phyloP scores from a whole-genome alignment of 2,329 filamentous ascomycete genomes.

The Monosporascus sp. region DNA sequence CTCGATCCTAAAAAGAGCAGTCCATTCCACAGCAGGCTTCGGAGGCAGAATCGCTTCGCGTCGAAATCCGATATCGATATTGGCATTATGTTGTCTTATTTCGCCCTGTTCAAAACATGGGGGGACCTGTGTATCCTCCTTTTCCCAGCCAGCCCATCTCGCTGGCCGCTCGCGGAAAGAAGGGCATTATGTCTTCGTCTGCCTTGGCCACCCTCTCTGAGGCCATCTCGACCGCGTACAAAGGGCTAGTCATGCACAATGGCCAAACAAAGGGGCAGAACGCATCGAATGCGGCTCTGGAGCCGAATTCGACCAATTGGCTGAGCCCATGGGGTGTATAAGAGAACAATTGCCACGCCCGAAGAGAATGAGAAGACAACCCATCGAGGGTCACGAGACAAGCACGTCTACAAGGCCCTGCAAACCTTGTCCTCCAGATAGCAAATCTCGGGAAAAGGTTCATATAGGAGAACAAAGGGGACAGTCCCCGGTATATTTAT shows the following conservation, averaged over 20 bases:
- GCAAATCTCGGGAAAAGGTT: not conserved
- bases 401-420: not conserved
- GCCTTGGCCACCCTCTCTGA: not conserved
- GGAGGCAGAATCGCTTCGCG: slow-evolving; percentile 14
- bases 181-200: not conserved
- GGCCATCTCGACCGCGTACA: slow-evolving; percentile 11
- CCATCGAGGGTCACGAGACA: slow-evolving; percentile 3
- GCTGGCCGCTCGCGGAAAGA: not conserved
- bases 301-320: slow-evolving; percentile 15
- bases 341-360: slow-evolving; percentile 5
- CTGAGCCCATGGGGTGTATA: slow-evolving; percentile 12
- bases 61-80: slow-evolving; percentile 10
- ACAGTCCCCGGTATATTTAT: not conserved
- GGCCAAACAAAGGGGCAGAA: slow-evolving; percentile 18
- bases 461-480: not conserved
- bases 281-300: slow-evolving; percentile 19
- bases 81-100: slow-evolving; percentile 14
- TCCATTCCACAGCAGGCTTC: slow-evolving; percentile 13
- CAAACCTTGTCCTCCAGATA: not conserved
- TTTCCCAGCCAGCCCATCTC: not conserved
- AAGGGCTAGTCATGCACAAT: slow-evolving; percentile 15
- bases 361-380: not conserved
- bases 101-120: slow-evolving; percentile 7
- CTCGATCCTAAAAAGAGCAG: slow-evolving; percentile 13
- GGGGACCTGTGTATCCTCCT: not conserved